Base-by-base conservation (phyloP, 2,329 filamentous ascomycete genomes). In the Fusarium clavum region DNA sequence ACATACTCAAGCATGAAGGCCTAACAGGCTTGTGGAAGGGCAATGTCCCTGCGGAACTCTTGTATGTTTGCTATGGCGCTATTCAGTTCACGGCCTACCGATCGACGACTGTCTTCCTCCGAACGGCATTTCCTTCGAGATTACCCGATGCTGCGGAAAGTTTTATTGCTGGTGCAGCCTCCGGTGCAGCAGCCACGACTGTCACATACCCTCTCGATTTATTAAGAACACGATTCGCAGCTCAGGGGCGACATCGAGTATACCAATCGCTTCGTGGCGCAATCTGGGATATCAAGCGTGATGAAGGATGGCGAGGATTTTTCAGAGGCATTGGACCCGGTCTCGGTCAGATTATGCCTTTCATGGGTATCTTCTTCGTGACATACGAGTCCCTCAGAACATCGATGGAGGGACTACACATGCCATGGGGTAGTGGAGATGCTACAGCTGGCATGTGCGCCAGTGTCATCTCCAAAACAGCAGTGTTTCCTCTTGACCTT, bases 301-400 rank as follows among this genome's bases (percentile, higher is more conserved):
- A 92, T 65, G 96, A 99, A 82, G 96, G 96, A 0, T 73, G 82
- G 0, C 79, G 80, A 6, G 96, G 96, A 0, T 98, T 97, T 82
- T 99, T 97, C 80, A 92, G 94, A 51, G 96, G 96, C 6, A 83
- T 97, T 34, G 87, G 87, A 2, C 94, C 95, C 3, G 94, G 91
- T 0, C 83, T 98, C 24, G 91, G 86, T 27, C 94, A 98, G 82
- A 96, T 98, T 51, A 89, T 97, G 12, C 96, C 96, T 4, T 97
- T 95, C 79, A 99, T 99, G 96, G 96, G 96, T 16, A 85, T 97
- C 4, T 98, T 99, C 83, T 99, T 99, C 81, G 88, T 92, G 34
- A 87, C 90, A 43, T 99, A 98, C 82, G 96, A 99, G 80, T 85
- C 86, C 12, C 82, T 97, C 53, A 86, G 92, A 8, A 78, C 88